Evolutionary conservation across 2,329 filamentous ascomycete species (phyloP), one percentile per base, ranked within the genome.

Genomic region (Aspergillus intermedius): DNA sequence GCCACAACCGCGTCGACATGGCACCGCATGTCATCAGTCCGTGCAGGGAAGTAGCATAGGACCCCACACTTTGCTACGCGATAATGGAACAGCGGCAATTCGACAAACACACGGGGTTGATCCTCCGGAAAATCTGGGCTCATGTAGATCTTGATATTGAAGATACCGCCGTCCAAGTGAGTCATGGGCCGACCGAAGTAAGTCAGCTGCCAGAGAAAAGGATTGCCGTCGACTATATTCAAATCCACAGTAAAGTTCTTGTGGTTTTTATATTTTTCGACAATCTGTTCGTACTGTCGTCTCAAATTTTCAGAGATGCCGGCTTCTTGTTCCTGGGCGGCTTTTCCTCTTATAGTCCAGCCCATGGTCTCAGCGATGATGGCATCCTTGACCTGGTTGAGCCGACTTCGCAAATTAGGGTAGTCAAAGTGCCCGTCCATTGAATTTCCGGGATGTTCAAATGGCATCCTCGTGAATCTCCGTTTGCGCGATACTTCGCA

Each of bases 121-220:
- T 94, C 88, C 37, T 88, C 82, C 0, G 93, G 93, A 61, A 96
- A 97, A 5, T 82, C 80, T 5, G 88, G 84, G 59, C 89, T 95
- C 60, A 97, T 84, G 60, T 77, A 77, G 48, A 97, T 76, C 59
- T 78, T 85, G 66, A 96, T 85, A 52, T 81, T 82, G 73, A 97
- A 91, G 52, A 97, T 79, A 2, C 91, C 90, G 13, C 91, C 91
- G 59, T 97, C 91, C 2, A 97, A 80, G 57, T 95, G 90, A 5
- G 90, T 95, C 86, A 93, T 94, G 0, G 90, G 88, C 47, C 85
- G 81, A 22, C 93, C 93, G 64, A 96, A 94, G 65, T 95, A 91
- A 1, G 88, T 93, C 51, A 97, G 67, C 17, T 79, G 69, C 93
- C 93, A 97, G 17, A 91, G 77, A 62, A 96, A 96, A 0, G 91